Evolutionary conservation across 164 flowering plant species (phyloP).

Genomic region (Malania oleifera): DNA sequence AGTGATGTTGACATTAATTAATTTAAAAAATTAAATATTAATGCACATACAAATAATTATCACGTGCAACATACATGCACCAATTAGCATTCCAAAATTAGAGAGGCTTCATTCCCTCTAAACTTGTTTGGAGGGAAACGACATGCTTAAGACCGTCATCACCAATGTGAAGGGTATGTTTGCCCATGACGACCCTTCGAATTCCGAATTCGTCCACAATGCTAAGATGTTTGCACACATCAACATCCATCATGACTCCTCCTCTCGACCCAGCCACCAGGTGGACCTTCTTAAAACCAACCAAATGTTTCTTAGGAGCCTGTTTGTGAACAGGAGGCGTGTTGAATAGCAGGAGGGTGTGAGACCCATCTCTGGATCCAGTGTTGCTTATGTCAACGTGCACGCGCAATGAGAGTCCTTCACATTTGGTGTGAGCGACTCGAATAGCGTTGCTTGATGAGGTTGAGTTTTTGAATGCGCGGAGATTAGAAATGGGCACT

Average conservation of each 20-base stretch:
- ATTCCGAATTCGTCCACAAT: background rate
- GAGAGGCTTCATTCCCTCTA: background rate
- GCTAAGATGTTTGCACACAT: slow-evolving; percentile 3
- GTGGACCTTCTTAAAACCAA: background rate
- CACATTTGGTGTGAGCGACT: slow-evolving; percentile 36
- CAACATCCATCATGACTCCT: background rate
- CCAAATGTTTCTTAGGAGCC: background rate
- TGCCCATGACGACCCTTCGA: background rate
- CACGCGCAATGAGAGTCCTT: background rate
- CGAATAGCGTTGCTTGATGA: slow-evolving; percentile 18
- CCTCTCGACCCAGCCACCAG: background rate
- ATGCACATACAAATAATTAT: no score
- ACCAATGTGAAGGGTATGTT: background rate
- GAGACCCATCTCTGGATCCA: background rate
- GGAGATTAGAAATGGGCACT: slow-evolving; percentile 22
- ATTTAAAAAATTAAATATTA: no score
- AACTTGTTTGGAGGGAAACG: background rate
- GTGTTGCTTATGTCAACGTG: background rate
- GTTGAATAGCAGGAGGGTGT: background rate
- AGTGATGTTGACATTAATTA: no score
- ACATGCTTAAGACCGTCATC: background rate
- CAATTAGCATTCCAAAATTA: no score
- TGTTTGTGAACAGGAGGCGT: background rate
- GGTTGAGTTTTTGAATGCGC: slow-evolving; percentile 26
- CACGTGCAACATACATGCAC: no score